Conservation (phyloP, 495 filamentous ascomycete genomes). For the Talaromyces stipitatus region DNA sequence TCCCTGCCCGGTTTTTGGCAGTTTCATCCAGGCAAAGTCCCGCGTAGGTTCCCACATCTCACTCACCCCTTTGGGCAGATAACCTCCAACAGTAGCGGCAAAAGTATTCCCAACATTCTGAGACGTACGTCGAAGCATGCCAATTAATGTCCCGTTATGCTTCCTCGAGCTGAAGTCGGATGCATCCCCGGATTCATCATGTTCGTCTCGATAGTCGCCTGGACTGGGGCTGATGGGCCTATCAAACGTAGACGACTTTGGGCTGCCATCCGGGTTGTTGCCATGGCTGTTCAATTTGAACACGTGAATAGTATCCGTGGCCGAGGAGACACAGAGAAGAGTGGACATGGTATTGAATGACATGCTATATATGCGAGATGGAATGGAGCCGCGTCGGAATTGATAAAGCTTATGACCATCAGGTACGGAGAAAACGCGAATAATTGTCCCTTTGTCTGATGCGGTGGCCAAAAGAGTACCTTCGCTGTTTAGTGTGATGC, state of each 20-base stretch:
- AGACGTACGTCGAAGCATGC: slow-evolving; percentile 91
- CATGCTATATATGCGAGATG: slow-evolving; percentile 94
- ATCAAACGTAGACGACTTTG: slow-evolving; percentile 24
- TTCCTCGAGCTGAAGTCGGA: slow-evolving; percentile 34
- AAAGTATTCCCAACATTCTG: slow-evolving; percentile 89
- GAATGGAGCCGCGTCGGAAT: slow-evolving; percentile 90
- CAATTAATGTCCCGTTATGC: slow-evolving; percentile 64
- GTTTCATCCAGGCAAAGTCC: slow-evolving; percentile 93
- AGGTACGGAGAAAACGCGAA: slow-evolving; percentile 88
- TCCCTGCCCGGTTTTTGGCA: slow-evolving; percentile 55
- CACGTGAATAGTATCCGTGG: slow-evolving; percentile 94
- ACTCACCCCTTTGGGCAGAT: slow-evolving; percentile 82
- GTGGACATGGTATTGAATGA: slow-evolving; percentile 96
- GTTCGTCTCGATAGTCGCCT: slow-evolving; percentile 29
- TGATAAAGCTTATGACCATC: slow-evolving; percentile 87
- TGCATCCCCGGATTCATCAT: slow-evolving; percentile 22
- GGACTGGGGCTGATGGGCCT: slow-evolving; percentile 32
- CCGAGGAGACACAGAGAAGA: slow-evolving; percentile 88
- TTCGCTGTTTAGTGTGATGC: slow-evolving; percentile 82
- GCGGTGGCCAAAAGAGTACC: slow-evolving; percentile 92
- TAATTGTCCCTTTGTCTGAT: slow-evolving; percentile 95
- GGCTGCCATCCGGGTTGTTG: slow-evolving; percentile 22
- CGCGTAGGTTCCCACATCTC: slow-evolving; percentile 96
- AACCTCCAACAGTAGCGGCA: slow-evolving; percentile 81
- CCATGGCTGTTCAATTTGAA: slow-evolving; percentile 62